Evolutionary conservation across 768 basidiomycete species (phyloP), one percentile per base, ranked within the genome.

Genomic region (Leccinum imitatum): DNA sequence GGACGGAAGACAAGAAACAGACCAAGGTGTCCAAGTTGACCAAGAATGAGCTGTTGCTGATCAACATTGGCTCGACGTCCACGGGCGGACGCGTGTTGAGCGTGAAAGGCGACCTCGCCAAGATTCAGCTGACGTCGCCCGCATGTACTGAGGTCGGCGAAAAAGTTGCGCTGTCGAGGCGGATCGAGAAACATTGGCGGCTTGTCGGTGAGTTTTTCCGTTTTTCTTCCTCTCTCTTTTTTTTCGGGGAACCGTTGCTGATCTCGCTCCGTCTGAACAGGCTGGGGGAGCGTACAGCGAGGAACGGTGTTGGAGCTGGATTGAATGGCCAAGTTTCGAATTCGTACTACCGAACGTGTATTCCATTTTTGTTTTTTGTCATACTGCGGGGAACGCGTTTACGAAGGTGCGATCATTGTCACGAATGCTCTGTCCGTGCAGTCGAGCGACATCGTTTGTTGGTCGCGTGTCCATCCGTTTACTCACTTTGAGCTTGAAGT

Each of bases 161-260:
- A 78, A 98, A 98, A 82, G 96, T 99, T 37, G 97, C 96, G 3
- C 75, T 98, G 47, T 93, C 91, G 31, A 82, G 96, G 60, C 83
- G 96, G 65, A 97, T 98, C 65, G 96, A 98, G 78, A 97, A 97
- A 79, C 95, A 96, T 78, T 97, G 95, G 95, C 90, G 95, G 58
- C 84, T 97, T 67, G 95, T 98, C 57, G 95, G 93, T 88, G 69
- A 78, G 90, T 84, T 9, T 5, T 50, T 23, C 14, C 27, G 6
- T 25, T 17, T 21, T 10, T 27, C 10, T 4, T 33, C 10, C 1
- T 41, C 8, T 41, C 8, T 41, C 33, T 23, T 23, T 13, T 11
- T 27, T 27, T 27, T 8, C 27, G 7, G 7, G 27, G 23, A 54
- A 17, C 5, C 10, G 10, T 21, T 2, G 27, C 39, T 66, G n/a